Evolutionary conservation across 2,329 filamentous ascomycete species (phyloP).

Genomic region (Apiospora aurea): DNA sequence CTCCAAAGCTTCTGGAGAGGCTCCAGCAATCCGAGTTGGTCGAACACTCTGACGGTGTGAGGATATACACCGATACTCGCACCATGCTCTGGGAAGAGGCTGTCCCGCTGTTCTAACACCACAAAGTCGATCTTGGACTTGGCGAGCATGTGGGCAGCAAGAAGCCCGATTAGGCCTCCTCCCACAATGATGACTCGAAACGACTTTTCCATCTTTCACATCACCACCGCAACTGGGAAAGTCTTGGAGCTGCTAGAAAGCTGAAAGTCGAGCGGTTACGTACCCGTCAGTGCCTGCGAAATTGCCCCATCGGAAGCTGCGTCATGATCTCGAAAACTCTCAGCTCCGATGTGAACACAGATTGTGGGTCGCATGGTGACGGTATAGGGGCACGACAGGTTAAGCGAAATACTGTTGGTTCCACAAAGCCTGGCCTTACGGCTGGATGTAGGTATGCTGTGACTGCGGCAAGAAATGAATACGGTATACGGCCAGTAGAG

Average conservation of each 20-base stretch:
- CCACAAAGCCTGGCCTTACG: background rate
- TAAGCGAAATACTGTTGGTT: background rate
- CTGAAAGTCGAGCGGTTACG: background rate
- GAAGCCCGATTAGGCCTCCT: constrained; percentile 38
- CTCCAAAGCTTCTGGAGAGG: background rate
- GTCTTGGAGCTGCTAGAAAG: background rate
- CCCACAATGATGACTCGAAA: constrained; percentile 40
- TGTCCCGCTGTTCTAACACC: constrained; percentile 32
- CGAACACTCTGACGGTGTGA: constrained; percentile 18
- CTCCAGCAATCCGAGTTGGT: constrained; percentile 22
- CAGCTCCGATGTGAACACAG: background rate
- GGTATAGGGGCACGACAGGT: background rate
- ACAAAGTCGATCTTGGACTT: constrained; percentile 39
- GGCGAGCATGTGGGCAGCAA: constrained; percentile 36
- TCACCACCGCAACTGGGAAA: background rate
- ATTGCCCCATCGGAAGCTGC: background rate
- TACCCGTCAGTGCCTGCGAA: background rate
- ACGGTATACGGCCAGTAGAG: background rate
- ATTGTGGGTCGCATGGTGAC: background rate
- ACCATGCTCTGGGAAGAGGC: background rate
- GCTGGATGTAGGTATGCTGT: background rate
- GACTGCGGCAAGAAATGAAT: background rate
- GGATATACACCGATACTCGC: constrained; percentile 21
- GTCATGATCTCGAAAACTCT: too few species aligned
- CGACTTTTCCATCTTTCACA: background rate